Evolutionary conservation across 805 yeast genomes (phyloP).

Genomic region (Kazachstania psychrophila): DNA sequence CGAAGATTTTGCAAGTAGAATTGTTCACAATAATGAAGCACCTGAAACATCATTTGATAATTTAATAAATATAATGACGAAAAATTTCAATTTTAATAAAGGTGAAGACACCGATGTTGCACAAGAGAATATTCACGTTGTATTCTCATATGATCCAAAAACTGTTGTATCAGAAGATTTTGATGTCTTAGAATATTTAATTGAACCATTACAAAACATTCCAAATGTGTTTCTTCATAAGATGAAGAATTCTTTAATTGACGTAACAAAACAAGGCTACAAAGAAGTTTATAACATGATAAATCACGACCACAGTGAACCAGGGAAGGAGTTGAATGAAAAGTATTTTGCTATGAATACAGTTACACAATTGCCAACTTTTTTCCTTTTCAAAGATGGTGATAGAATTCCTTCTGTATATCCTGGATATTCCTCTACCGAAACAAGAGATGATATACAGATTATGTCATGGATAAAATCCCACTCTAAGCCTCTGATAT

Average conservation of each 20-base stretch:
- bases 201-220: conserved; percentile 50
- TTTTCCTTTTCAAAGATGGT: conserved; percentile 51
- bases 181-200: conserved; percentile 47
- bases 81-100: conserved; percentile 9
- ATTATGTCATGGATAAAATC: conserved; percentile 43
- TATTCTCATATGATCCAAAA: conserved; percentile 44
- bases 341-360: conserved; percentile 43
- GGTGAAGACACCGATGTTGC: conserved; percentile 15
- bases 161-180: conserved; percentile 49
- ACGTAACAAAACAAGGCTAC: conserved; percentile 32
- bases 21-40: conserved; percentile 38
- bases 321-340: conserved; percentile 33
- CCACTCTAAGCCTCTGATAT: conserved; percentile 43
- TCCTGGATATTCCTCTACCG: conserved; percentile 56
- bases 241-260: conserved; percentile 40
- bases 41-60: conserved; percentile 21
- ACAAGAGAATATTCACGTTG: conserved; percentile 33
- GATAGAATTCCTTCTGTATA: conserved; percentile 42
- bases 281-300: conserved; percentile 35
- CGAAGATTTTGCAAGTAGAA: conserved; percentile 39
- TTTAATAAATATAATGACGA: conserved; percentile 11
- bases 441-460: conserved; percentile 42
- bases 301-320: conserved; percentile 34
- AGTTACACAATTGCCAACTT: conserved; percentile 51
- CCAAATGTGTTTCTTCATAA: conserved; percentile 48